A percentile compares a stretch with the other conserved stretches of the same genome.
Conservation (phyloP, 1,284 basidiomycete genomes). For the Flammula alnicola region DNA sequence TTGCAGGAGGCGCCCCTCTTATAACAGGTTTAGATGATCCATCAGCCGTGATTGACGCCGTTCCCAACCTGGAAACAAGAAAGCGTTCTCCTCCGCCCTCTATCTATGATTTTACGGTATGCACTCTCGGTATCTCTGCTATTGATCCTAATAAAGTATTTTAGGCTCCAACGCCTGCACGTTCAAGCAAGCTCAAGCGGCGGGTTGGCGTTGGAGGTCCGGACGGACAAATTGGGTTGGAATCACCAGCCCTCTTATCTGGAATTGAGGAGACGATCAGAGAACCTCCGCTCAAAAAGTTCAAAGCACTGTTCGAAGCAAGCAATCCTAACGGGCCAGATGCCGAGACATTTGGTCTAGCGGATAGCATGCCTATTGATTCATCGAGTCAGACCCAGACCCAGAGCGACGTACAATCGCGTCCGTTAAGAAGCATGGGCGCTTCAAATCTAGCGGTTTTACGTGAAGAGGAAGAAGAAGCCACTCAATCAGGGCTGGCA, state of each 20-base stretch:
- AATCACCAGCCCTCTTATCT: constrained; percentile 3
- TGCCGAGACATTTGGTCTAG: constrained; percentile 29
- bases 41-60: constrained; percentile 31
- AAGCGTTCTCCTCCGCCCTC: constrained; percentile 12
- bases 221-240: constrained; percentile 9
- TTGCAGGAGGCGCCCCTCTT: constrained; percentile 31
- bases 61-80: constrained; percentile 19
- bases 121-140: not conserved
- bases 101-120: constrained; percentile 12
- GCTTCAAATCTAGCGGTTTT: constrained; percentile 41
- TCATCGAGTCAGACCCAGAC: constrained; percentile 35
- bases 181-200: constrained; percentile 23
- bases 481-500: constrained; percentile 30
- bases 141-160: not conserved
- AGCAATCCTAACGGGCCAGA: constrained; percentile 54
- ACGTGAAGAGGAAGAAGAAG: constrained; percentile 65
- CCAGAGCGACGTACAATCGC: constrained; percentile 1
- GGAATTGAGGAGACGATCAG: constrained; percentile 27
- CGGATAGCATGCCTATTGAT: constrained; percentile 20
- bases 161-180: constrained; percentile 24
- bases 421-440: constrained; percentile 12
- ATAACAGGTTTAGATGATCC: constrained; percentile 42
- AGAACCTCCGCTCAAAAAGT: constrained; percentile 69
- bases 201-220: constrained; percentile 16
- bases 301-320: constrained; percentile 71